Evolutionary conservation across 371 early-diverging fungal species (phyloP), one percentile per base, ranked within the genome.

Genomic region (Mucor velutinosus): DNA sequence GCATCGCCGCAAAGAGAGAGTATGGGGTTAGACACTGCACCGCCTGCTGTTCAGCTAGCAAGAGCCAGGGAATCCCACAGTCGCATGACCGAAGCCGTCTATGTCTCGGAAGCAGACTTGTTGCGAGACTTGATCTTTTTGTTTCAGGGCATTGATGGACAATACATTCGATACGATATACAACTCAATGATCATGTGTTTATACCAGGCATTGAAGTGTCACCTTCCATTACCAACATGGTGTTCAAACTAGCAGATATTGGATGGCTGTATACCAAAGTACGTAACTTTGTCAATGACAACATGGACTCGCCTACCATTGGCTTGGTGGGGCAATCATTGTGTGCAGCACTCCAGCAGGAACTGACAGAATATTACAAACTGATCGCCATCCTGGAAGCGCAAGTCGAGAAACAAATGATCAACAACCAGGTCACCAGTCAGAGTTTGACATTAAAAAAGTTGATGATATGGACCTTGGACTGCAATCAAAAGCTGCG

Each of bases 81-180:
- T 30, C 29, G 43, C 21, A 45, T 39, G 15, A 33, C 33, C 17
- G 32, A 57, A 33, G n/a, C 21, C 33, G 73, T 58, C 4, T 72
- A 82, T 59, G 79, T 90, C 5, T 71, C 86, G 14, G 97, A 97
- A 73, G 72, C 86, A 2, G 82, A 82, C 0, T 73, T 96, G 29
- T 73, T 98, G 41, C 87, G 91, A 3, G 99, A 98, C 62, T 75
- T 97, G 58, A 84, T 98, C 7, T 98, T 87, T 74, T 85, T 96
- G 15, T 91, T 97, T 74, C 99, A 97, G 75, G 99, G 96, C 3
- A 93, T 98, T 56, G 93, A 97, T 79, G 98, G 98, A 39, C 86
- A 85, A 60, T 90, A 88, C 67, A 84, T 97, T 29, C 86, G 84
- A 65, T 95, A 84, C 66, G 87, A 91, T 62, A 66, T 72, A 14